A percentile compares a stretch with the other conserved stretches of the same genome.
These are phyloP conservation scores for Pleurotus ostreatus DNA, from an alignment of 768 basidiomycete genomes.

Conservation along the genomic window DNA sequence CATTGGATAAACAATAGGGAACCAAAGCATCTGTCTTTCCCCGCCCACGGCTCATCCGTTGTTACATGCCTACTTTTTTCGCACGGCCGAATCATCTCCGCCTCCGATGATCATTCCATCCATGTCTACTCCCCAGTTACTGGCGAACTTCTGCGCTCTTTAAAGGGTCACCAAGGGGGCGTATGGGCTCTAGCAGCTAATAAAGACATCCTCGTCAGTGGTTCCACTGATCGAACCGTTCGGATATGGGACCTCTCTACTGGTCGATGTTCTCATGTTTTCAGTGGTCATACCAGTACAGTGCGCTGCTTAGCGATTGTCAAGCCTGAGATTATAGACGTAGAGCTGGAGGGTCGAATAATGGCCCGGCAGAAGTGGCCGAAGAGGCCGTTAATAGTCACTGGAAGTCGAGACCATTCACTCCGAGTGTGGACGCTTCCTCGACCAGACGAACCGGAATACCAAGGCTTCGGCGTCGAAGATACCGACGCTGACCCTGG, in stretches of 20 bases:
- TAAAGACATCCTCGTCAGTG: constrained; percentile 85
- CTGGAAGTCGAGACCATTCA: constrained; percentile 68
- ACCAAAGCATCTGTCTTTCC: constrained; percentile 77
- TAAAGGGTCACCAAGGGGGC: constrained; percentile 92
- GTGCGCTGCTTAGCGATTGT: constrained; percentile 95
- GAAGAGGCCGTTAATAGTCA: constrained; percentile 67
- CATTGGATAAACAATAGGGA: constrained; percentile 68
- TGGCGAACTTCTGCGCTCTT: constrained; percentile 66
- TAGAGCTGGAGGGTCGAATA: constrained; percentile 59
- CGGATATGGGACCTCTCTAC: constrained; percentile 85
- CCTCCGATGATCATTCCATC: constrained; percentile 96
- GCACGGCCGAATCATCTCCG: constrained; percentile 90
- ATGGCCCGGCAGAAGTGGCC: constrained; percentile 68
- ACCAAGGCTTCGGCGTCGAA: constrained; percentile 60
- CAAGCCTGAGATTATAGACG: constrained; percentile 83
- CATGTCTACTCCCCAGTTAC: constrained; percentile 89
- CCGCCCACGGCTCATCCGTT: constrained; percentile 84
- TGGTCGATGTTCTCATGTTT: constrained; percentile 85
- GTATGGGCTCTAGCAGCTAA: constrained; percentile 95
- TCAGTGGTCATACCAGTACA: constrained; percentile 94
- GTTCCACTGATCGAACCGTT: constrained; percentile 91
- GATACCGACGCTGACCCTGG: constrained; percentile 55
- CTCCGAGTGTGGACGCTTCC: constrained; percentile 57
- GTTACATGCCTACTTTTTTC: constrained; percentile 97
- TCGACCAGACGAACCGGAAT: constrained; percentile 69